Conservation (phyloP, 2,329 filamentous ascomycete species). For the Pestalotiopsis sp. region DNA sequence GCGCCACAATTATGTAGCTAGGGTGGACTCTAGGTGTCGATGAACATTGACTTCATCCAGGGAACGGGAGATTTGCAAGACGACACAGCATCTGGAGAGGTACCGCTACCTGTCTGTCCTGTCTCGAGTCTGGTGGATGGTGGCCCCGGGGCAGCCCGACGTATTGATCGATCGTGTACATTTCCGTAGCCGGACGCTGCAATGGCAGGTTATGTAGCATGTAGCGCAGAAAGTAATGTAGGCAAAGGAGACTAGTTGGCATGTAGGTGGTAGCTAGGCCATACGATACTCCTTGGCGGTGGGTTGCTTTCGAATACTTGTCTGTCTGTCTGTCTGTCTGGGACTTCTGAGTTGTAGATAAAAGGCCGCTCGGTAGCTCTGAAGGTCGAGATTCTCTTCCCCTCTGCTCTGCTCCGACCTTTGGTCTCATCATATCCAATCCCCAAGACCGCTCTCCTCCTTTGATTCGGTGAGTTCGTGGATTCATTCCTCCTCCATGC, state of each 20-base stretch:
- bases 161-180: neutral
- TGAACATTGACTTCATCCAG: slow-evolving; percentile 7
- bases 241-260: neutral
- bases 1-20: slow-evolving; percentile 9
- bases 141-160: slow-evolving; percentile 6
- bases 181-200: neutral
- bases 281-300: neutral
- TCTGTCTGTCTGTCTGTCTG: neutral
- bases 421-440: neutral
- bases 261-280: neutral
- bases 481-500: neutral
- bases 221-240: neutral
- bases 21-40: slow-evolving; percentile 2
- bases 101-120: neutral
- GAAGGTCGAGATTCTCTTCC: neutral
- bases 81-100: neutral
- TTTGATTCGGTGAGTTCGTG: neutral
- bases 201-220: neutral
- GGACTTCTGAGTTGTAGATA: neutral
- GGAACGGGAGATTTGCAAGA: slow-evolving; percentile 9
- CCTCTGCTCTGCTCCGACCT: slow-evolving; percentile 8
- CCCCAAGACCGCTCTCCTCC: neutral
- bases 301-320: neutral
- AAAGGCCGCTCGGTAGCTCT: slow-evolving; percentile 4
- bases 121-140: neutral